These are phyloP conservation scores for Bruguiera parviflora DNA, from an alignment of 345 rosid genomes.

Conservation along the genomic window DNA sequence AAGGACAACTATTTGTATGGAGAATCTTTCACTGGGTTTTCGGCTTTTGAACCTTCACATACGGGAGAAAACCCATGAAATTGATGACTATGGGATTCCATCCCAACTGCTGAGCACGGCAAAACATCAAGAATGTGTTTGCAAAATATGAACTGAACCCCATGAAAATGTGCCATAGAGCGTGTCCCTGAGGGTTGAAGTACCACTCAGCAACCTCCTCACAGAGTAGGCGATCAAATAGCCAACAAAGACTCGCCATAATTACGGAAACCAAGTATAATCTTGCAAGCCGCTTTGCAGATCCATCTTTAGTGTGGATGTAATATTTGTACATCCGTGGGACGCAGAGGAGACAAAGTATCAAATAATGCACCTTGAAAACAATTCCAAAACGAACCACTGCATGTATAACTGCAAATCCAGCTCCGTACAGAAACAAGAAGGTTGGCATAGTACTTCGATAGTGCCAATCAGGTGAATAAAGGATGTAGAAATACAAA, in stretches of 20 bases:
- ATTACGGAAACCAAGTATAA: conserved; percentile 57
- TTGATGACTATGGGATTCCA: conserved; percentile 71
- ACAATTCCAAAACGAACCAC: conserved; percentile 61
- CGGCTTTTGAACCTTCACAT: conserved; percentile 76
- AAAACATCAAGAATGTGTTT: conserved; percentile 94
- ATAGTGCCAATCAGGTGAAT: conserved; percentile 99
- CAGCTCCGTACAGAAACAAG: conserved; percentile 82
- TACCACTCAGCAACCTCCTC: conserved; percentile 52
- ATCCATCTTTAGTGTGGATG: conserved; percentile 62
- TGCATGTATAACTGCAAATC: conserved; percentile 71
- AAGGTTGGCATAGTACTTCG: conserved; percentile 92
- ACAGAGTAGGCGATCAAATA: conserved; percentile 65
- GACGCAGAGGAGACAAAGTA: conserved; percentile 77
- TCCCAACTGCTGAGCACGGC: conserved; percentile 77
- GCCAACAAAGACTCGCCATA: conserved; percentile 67
- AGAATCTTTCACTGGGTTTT: conserved; percentile 31
- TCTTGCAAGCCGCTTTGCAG: conserved; percentile 74
- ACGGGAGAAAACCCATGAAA: conserved; percentile 60
- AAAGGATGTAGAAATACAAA: conserved; percentile 84
- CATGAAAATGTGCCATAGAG: conserved; percentile 87
- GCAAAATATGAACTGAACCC: conserved; percentile 86
- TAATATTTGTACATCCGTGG: conserved; percentile 97
- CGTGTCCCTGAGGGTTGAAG: conserved; percentile 89
- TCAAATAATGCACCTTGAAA: conserved; percentile 79
- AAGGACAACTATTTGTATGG: neutral